phyloP scores from a whole-genome alignment of 1,284 basidiomycete species.

The Ganoderma boninense region DNA sequence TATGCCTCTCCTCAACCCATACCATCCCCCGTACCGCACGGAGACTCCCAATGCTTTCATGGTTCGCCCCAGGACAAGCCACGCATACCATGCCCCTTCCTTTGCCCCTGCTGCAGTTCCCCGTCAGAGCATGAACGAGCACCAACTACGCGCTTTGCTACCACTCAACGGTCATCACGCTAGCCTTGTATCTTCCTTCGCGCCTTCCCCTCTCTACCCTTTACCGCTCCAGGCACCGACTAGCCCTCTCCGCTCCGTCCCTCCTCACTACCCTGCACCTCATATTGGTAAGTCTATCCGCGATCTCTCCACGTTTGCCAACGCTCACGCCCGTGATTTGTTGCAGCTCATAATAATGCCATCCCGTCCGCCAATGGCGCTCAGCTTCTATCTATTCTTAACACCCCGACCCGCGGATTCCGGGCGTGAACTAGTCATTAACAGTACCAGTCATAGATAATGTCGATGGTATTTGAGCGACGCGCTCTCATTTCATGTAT shows the following conservation, averaged over 20 bases:
- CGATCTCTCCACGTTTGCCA: neutral
- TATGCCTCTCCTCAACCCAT: slow-evolving; percentile 18
- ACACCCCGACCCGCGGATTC: slow-evolving; percentile 38
- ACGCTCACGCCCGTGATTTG: slow-evolving; percentile 12
- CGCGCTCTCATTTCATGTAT: slow-evolving; percentile 32
- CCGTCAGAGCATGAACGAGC: slow-evolving; percentile 61
- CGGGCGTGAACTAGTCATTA: slow-evolving; percentile 34
- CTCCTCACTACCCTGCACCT: slow-evolving; percentile 27
- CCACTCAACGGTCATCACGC: slow-evolving; percentile 34
- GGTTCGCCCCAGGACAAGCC: slow-evolving; percentile 68
- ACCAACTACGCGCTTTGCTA: slow-evolving; percentile 54
- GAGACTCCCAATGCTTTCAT: slow-evolving; percentile 54
- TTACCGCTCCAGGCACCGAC: slow-evolving; percentile 16
- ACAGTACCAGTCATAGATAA: slow-evolving; percentile 40
- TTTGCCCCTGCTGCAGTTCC: slow-evolving; percentile 39
- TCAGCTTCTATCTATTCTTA: slow-evolving; percentile 46
- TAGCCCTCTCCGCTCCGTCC: slow-evolving; percentile 16
- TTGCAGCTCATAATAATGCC: slow-evolving; percentile 31
- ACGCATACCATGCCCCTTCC: slow-evolving; percentile 55
- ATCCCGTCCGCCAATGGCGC: slow-evolving; percentile 37
- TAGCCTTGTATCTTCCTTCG: slow-evolving; percentile 12
- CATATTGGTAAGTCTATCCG: slow-evolving; percentile 24
- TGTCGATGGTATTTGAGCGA: slow-evolving; percentile 33
- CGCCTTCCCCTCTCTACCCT: slow-evolving; percentile 16
- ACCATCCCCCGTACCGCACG: slow-evolving; percentile 17